Evolutionary conservation across 2,329 filamentous ascomycete genomes (phyloP).

Genomic region (Karstenula rhodostoma): DNA sequence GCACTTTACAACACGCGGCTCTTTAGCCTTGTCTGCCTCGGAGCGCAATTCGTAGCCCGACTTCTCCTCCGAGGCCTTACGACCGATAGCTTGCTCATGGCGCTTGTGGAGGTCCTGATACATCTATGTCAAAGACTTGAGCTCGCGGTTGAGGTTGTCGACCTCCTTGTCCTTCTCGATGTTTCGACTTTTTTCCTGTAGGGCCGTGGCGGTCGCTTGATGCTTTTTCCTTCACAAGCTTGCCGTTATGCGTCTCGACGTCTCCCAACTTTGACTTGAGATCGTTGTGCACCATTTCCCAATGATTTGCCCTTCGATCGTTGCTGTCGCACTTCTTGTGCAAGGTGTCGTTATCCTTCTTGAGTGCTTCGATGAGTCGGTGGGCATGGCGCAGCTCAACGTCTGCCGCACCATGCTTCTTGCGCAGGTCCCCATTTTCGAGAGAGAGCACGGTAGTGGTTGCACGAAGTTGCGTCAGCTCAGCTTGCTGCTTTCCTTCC

Average conservation of each 20-base stretch:
- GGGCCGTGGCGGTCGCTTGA: not conserved
- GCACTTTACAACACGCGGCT: slow-evolving; percentile 5
- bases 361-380: not conserved
- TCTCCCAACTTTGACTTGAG: not conserved
- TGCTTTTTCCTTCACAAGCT: not conserved
- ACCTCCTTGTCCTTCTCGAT: not conserved
- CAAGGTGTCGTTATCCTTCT: not conserved
- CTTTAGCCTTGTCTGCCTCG: not conserved
- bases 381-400: not conserved
- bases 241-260: not conserved
- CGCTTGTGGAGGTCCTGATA: not conserved
- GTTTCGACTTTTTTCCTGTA: not conserved
- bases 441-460: not conserved
- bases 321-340: not conserved
- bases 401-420: not conserved
- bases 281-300: not conserved
- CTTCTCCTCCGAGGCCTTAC: not conserved
- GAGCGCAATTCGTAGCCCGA: not conserved
- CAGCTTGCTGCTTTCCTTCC: not conserved
- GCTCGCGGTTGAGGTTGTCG: not conserved
- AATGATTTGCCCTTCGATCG: not conserved
- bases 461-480: not conserved
- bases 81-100: not conserved
- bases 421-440: not conserved
- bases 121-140: not conserved